Evolutionary conservation across 1,139 yeast species (phyloP).

Genomic region (Yamadazyma aaseri): DNA sequence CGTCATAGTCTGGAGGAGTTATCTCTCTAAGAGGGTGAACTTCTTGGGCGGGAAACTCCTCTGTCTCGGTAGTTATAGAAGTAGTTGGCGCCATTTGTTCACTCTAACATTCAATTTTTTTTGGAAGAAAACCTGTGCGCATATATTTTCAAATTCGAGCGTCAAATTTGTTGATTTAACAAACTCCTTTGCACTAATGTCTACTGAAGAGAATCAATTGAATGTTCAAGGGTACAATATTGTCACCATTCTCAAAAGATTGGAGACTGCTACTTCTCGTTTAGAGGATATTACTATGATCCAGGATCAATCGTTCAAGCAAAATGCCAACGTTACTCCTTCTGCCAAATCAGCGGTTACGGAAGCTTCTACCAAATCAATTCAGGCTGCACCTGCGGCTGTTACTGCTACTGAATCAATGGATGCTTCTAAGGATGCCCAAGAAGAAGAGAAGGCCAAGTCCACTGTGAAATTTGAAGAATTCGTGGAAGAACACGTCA

Average conservation of each 20-base stretch:
- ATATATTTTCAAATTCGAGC: background rate
- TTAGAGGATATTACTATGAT: constrained; percentile 84
- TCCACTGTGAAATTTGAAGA: constrained; percentile 53
- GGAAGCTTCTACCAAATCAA: constrained; percentile 3
- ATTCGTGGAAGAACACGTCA: constrained; percentile 51
- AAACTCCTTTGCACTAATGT: too few species aligned
- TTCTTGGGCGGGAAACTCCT: constrained; percentile 46
- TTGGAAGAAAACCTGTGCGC: background rate
- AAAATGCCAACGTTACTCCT: constrained; percentile 8
- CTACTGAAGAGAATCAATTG: constrained; percentile 53
- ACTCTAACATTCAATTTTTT: background rate
- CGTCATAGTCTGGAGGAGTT: constrained; percentile 33
- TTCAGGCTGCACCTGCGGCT: constrained; percentile 4
- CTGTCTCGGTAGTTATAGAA: constrained; percentile 8
- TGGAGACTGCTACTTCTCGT: constrained; percentile 92
- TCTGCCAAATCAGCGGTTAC: background rate
- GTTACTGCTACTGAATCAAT: background rate
- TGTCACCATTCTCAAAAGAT: constrained; percentile 75
- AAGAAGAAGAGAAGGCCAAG: constrained; percentile 32
- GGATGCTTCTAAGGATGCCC: constrained; percentile 12
- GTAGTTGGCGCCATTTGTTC: constrained; percentile 6
- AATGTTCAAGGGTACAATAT: constrained; percentile 78
- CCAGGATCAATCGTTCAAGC: constrained; percentile 52
- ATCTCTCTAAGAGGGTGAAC: constrained; percentile 53
- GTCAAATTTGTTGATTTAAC: constrained; percentile 4